Evolutionary conservation across 106 monocot species (phyloP).

Genomic region (Hemerocallis citrina): DNA sequence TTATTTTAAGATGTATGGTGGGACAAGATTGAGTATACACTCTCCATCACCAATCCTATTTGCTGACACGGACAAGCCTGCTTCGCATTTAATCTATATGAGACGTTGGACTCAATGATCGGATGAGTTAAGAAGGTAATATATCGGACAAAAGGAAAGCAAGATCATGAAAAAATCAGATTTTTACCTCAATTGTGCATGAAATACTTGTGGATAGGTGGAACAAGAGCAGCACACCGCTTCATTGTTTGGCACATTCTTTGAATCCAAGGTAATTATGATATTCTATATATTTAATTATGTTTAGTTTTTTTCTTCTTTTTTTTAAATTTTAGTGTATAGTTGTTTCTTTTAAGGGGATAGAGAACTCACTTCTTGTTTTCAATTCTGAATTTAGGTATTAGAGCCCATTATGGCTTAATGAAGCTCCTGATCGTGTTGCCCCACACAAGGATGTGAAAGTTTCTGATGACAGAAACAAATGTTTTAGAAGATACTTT

Average conservation of each 20-base stretch:
- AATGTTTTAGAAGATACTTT: conserved; percentile 2
- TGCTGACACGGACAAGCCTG: conserved; percentile 1
- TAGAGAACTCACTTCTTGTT: too few species aligned
- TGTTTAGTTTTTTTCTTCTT: too few species aligned
- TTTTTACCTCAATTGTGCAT: too few species aligned
- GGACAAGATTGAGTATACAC: conserved; percentile 9
- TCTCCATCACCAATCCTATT: conserved; percentile 7
- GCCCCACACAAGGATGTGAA: conserved; percentile 1
- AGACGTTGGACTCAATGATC: neutral
- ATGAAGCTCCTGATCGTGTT: neutral
- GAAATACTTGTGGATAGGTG: too few species aligned
- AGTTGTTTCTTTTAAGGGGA: too few species aligned
- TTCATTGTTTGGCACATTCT: conserved; percentile 5
- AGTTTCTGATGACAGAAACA: neutral
- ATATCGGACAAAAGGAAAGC: neutral
- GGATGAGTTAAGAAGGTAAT: neutral
- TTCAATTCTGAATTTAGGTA: too few species aligned
- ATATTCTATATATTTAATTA: too few species aligned
- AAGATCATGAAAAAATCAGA: neutral
- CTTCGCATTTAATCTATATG: neutral
- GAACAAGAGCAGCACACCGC: too few species aligned
- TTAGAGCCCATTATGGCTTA: neutral
- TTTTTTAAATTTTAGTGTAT: too few species aligned
- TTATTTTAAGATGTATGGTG: neutral
- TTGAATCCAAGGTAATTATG: conserved; percentile 5